Evolutionary conservation across 371 early-diverging fungal genomes (phyloP), one percentile per base, ranked within the genome.

Genomic region (Mucor plumbeus): DNA sequence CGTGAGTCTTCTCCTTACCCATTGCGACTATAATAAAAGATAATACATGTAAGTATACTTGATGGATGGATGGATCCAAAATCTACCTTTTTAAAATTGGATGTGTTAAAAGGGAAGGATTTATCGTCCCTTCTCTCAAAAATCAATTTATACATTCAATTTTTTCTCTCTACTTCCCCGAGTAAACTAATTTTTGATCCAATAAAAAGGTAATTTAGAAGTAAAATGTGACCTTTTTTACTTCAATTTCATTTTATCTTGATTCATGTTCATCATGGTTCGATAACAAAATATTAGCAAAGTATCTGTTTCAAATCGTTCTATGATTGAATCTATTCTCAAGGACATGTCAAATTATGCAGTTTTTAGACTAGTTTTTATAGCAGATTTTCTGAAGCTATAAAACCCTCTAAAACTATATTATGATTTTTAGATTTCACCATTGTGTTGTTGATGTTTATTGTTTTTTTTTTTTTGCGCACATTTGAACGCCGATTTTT

Each of bases 1-100:
- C 89, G 90, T 95, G 93, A 88, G 85, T 88, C 81, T 91, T 91
- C 90, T 94, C 93, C 82, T 63, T 87, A 44, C 44, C 95, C 95
- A 96, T 81, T 95, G 95, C 92, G 95, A 95, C 92, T 43, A 43
- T 43, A 15, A 43, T 43, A n/a, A 43, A 43, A 14, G 14, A 43
- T 43, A 5, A 41, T n/a, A n/a, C 15, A 33, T 38, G 63, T 59
- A 34, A 69, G 41, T 53, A 66, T 1, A 11, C 43, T 10, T 14
- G 58, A 71, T 62, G 63, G 59, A 70, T 65, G 57, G 54, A 59
- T 59, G 64, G 41, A 64, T 57, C 58, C 31, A 57, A 57, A 56
- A 64, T 57, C 43, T 65, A 59, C 59, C 65, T 59, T 67, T 40
- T 39, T 40, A 59, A 55, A 61, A 59, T 67, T 53, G 59, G 67